Conservation (phyloP, 495 filamentous ascomycete genomes). For the Articulospora tetracladia region DNA sequence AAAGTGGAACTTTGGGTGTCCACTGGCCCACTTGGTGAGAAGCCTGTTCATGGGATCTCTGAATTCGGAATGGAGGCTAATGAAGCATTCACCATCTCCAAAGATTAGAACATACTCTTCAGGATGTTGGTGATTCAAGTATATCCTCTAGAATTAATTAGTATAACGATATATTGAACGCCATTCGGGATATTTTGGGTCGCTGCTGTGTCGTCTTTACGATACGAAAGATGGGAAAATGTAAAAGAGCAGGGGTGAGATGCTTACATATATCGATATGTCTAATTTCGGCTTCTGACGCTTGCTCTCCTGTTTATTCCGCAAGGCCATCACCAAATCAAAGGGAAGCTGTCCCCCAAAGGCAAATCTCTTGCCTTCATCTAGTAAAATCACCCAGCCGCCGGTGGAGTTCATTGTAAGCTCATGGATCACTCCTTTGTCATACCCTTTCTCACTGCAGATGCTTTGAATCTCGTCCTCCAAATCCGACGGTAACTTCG, state of each 20-base stretch:
- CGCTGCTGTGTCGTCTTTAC: no score
- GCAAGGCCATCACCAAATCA: not conserved
- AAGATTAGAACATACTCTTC: constrained; percentile 11
- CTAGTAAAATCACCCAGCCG: constrained; percentile 1
- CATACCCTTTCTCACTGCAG: not conserved
- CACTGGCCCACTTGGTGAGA: not conserved
- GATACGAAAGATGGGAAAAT: no score
- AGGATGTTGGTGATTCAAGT: constrained; percentile 13
- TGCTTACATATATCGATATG: not conserved
- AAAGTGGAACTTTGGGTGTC: not conserved
- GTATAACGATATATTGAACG: not conserved
- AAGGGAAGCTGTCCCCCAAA: constrained; percentile 1
- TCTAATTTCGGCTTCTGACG: not conserved
- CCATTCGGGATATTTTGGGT: not conserved
- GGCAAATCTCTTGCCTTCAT: not conserved
- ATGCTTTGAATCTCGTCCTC: not conserved
- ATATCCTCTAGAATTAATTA: constrained; percentile 1
- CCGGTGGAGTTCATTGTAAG: constrained; percentile 1
- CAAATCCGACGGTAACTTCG: constrained; percentile 5
- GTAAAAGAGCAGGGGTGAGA: no score
- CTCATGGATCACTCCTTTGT: constrained; percentile 5
- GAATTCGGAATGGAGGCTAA: constrained; percentile 2
- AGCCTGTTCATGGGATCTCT: not conserved
- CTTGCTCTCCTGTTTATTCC: not conserved
- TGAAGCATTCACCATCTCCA: constrained; percentile 1